Base-by-base conservation (phyloP, 352 stramenopile species). In the Phytophthora melonis region DNA sequence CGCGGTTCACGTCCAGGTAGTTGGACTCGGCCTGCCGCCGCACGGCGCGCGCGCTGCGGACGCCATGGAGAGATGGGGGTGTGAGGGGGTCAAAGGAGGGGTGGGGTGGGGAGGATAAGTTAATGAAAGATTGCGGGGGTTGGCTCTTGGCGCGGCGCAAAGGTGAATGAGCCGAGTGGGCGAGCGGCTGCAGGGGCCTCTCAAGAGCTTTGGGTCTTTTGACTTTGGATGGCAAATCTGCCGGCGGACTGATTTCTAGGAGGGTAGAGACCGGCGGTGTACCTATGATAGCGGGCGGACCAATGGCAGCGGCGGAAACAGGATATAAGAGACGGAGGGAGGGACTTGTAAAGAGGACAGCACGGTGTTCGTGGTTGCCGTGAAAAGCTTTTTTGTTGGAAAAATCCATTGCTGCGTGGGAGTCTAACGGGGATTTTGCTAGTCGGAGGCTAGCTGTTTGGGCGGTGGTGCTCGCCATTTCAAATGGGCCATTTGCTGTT, bases 1-100 rank as follows among this genome's bases (percentile, higher is more conserved):
- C 84, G 53, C 83, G 81, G 41, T 87, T 73, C 56, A 91, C 81
- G 54, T 93, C 79, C 59, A 95, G 81, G 81, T 96, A 96, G 77
- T 96, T 96, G 74, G 78, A 85, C 70, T 84, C 73, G 58, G 87
- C 89, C 60, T 86, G 86, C 10, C 83, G 83, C 27, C 83, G 83
- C 65, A 74, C 73, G 80, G 77, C 65, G 75, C 72, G 45, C 72
- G 72, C 16, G 68, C 65, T 47, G 75, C 68, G 53, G 63, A 36
- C 45, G 69, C 47, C 74, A 80, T 80, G 27, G n/a, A 14, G 36
- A 16, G 36, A 5, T 2, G 39, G 23, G 8, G 7, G 14, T 7
- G 25, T 30, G 25, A 0, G 13, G 43, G 5, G 43, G 43, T 18
- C 16, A 45, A 45, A 5, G 36, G 36, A 45, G 13, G 14, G 16